Conservation (phyloP, 106 monocot genomes). For the Apostasia ramifera region DNA sequence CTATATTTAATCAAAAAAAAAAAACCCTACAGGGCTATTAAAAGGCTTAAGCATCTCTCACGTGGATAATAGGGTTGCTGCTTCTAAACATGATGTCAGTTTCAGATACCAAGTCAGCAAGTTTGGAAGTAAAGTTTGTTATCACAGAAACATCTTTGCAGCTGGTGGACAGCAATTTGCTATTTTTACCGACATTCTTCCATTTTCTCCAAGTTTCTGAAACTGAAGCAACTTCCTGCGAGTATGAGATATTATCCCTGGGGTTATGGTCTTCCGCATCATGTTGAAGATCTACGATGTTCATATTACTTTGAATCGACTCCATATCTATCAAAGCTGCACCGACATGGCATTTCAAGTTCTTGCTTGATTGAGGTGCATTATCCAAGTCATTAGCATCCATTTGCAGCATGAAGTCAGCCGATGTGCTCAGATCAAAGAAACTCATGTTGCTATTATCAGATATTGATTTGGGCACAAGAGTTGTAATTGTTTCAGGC, state of each 20-base stretch:
- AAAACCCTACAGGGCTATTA: neutral
- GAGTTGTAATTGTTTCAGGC: conserved; percentile 13
- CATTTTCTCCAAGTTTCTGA: conserved; percentile 68
- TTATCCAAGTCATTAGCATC: conserved; percentile 4
- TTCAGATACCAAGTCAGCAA: conserved; percentile 67
- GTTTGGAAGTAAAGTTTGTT: conserved; percentile 37
- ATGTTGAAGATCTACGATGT: conserved; percentile 13
- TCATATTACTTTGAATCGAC: conserved; percentile 46
- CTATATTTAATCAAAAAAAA: neutral
- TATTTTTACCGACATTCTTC: conserved; percentile 22
- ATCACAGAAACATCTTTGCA: conserved; percentile 22
- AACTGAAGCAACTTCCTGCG: conserved; percentile 21
- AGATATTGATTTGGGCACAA: conserved; percentile 16
- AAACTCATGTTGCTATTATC: conserved; percentile 12
- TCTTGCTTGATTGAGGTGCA: conserved; percentile 9
- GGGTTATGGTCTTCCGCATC: conserved; percentile 20
- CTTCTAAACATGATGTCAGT: conserved; percentile 57
- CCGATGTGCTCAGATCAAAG: conserved; percentile 2
- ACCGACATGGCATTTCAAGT: conserved; percentile 16
- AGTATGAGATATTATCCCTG: conserved; percentile 23
- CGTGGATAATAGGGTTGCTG: conserved; percentile 33
- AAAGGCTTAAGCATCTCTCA: conserved; percentile 21
- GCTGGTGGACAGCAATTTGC: conserved; percentile 24
- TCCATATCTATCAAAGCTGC: conserved; percentile 28
- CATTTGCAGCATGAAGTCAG: conserved; percentile 4